A percentile compares a stretch with the other conserved stretches of the same genome.
phyloP scores from a whole-genome alignment of 2,329 filamentous ascomycete species.

The Zasmidium angulare region DNA sequence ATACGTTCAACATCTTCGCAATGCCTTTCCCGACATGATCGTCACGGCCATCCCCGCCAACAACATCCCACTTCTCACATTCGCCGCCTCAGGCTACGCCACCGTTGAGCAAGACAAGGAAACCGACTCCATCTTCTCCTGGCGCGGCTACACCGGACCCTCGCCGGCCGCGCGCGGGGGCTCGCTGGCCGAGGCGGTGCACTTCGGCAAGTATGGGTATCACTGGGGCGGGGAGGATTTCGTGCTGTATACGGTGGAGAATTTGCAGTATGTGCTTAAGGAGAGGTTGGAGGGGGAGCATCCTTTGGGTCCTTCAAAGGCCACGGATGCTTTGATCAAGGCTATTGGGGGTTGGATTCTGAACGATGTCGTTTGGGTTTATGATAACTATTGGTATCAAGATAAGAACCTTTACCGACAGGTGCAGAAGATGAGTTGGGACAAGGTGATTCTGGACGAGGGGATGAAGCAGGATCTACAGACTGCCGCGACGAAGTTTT shows the following conservation, averaged over 20 bases:
- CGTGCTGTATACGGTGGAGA: constrained; percentile 39
- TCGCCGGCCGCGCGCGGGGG: constrained; percentile 34
- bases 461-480: constrained; percentile 44
- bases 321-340: constrained; percentile 40
- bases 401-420: constrained; percentile 40
- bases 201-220: constrained; percentile 43
- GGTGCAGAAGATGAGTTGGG: constrained; percentile 45
- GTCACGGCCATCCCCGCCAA: constrained; percentile 39
- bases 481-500: constrained; percentile 43
- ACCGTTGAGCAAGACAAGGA: constrained; percentile 38
- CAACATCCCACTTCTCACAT: constrained; percentile 42
- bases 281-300: constrained; percentile 37
- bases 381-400: constrained; percentile 42
- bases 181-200: constrained; percentile 37
- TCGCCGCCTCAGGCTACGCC: constrained; percentile 44
- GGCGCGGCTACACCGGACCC: constrained; percentile 37
- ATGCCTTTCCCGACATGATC: constrained; percentile 38
- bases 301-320: constrained; percentile 33
- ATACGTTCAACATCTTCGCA: constrained; percentile 37
- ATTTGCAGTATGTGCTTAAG: constrained; percentile 44
- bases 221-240: constrained; percentile 41
- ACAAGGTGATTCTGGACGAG: constrained; percentile 49
- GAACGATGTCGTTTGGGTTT: constrained; percentile 44
- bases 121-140: constrained; percentile 39
- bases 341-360: constrained; percentile 32